Evolutionary conservation across 768 basidiomycete species (phyloP).

Genomic region (Lactifluus volemus): DNA sequence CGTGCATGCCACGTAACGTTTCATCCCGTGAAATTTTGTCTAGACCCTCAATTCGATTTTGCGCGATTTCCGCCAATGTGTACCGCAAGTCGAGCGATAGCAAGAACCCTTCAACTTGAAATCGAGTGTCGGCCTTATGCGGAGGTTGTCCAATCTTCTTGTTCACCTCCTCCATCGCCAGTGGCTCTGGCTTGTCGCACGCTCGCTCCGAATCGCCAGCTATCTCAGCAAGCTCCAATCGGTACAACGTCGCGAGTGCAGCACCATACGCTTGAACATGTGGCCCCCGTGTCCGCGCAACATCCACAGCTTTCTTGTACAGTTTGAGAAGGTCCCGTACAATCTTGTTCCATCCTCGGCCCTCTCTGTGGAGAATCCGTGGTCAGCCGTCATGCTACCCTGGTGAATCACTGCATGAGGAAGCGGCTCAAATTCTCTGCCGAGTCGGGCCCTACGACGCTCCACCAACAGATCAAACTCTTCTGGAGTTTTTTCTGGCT

Average conservation of each 20-base stretch:
- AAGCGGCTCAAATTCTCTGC: constrained; percentile 19
- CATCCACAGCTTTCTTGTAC: constrained; percentile 23
- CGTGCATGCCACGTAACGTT: constrained; percentile 6
- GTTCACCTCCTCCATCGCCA: constrained; percentile 25
- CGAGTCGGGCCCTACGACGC: background rate
- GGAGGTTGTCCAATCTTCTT: constrained; percentile 28
- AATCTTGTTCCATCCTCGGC: constrained; percentile 22
- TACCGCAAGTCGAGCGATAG: constrained; percentile 30
- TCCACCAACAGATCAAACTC: background rate
- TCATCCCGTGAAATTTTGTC: background rate
- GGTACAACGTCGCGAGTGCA: constrained; percentile 27
- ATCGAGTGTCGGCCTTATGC: constrained; percentile 29
- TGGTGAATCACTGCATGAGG: constrained; percentile 1
- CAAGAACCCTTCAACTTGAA: constrained; percentile 29
- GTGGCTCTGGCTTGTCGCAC: constrained; percentile 22
- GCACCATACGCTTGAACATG: constrained; percentile 29
- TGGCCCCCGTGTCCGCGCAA: constrained; percentile 25
- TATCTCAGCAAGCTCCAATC: constrained; percentile 23
- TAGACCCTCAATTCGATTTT: constrained; percentile 20
- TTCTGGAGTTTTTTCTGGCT: background rate
- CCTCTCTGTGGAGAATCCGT: constrained; percentile 20
- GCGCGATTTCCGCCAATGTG: constrained; percentile 26
- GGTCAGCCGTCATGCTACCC: constrained; percentile 14
- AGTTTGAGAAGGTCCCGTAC: constrained; percentile 19
- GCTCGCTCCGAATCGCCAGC: constrained; percentile 18